Evolutionary conservation across 805 yeast species (phyloP), one percentile per base, ranked within the genome.

Genomic region (Candida patagonica): DNA sequence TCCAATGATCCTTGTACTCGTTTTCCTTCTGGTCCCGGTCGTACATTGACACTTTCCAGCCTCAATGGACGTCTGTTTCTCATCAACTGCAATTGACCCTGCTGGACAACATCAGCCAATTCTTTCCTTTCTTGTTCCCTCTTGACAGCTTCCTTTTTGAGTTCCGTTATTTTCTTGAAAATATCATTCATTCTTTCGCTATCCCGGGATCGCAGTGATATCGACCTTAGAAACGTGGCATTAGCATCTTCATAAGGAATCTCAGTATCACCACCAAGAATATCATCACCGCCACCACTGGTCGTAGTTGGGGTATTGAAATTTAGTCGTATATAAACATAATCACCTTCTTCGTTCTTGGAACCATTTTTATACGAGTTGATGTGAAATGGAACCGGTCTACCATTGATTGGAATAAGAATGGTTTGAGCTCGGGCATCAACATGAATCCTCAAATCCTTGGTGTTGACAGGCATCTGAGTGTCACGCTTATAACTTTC

Each of bases 381-480:
- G 56, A 89, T 87, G 60, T 89, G 98, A 70, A 92, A 89, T 19
- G 98, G 98, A 38, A 92, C 97, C 1, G 97, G 96, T 54, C 97
- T 73, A 47, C 98, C 98, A 54, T 80, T 75, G 43, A 89, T 81
- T 38, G 98, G 98, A 43, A 89, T 66, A 45, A 89, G 75, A 41
- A 89, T 81, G 1, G 96, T 83, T 62, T 88, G 96, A 42, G 82
- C 74, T 54, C 83, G 85, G 58, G 76, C 70, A 59, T 89, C 98
- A 42, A 92, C 87, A 57, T 81, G 88, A 44, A 89, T 77, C 56
- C 78, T 78, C 59, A 92, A 68, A 57, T 88, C 96, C 53, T 79
- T 76, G 15, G 87, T 94, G 51, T 74, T 73, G 26, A 68, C 63
- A 30, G 98, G 97, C 47, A 89, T 79, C 67, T 92, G 97, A 2